Base-by-base conservation (phyloP, 768 basidiomycete species). In the Phlegmacium glaucopus region DNA sequence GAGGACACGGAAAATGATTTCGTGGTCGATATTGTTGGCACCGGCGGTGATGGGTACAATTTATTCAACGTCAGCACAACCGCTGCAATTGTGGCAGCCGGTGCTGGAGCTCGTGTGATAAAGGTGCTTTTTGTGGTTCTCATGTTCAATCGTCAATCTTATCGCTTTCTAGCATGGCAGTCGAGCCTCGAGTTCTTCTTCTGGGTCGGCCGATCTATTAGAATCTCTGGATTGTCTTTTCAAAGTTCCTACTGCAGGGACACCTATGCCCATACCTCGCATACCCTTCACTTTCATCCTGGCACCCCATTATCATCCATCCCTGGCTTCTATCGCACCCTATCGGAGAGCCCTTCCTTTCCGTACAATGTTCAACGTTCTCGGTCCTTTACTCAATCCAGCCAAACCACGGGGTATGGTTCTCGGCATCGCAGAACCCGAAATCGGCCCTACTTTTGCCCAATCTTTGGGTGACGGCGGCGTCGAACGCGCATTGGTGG, bases 1-100 rank as follows among this genome's bases (percentile, higher is more conserved):
- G 72, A 83, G 44, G 75, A 78, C 26, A 64, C 63, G 2, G 77
- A 83, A 36, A 65, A 72, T 5, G 90, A 94, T 63, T 90, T 90
- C 45, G 78, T 90, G 11, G 86, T 72, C 13, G 69, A 72, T 53
- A 90, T 95, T 48, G 93, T 95, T 16, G 93, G 93, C 2, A 94
- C 92, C 0, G 93, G 95, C 9, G 95, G 96, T 6, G 96, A 97
- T 66, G 94, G 94, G 0, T 83, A 94, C 66, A 90, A 97, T 60
- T 85, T 94, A 0, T 97, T 94, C 78, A 97, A 98, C 62, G 94
- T 97, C 44, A 94, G 92, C 62, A 97, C 95, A 1, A 86, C 91
- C 2, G 94, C 95, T 2, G 94, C 80, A 1, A 79, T 99, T 51
- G 90, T 97, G 15, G 95, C 94, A 25, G 93, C 94, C 17, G 95